These are phyloP conservation scores for Monosporozyma unispora DNA, from an alignment of 805 yeast species.

Conservation along the genomic window DNA sequence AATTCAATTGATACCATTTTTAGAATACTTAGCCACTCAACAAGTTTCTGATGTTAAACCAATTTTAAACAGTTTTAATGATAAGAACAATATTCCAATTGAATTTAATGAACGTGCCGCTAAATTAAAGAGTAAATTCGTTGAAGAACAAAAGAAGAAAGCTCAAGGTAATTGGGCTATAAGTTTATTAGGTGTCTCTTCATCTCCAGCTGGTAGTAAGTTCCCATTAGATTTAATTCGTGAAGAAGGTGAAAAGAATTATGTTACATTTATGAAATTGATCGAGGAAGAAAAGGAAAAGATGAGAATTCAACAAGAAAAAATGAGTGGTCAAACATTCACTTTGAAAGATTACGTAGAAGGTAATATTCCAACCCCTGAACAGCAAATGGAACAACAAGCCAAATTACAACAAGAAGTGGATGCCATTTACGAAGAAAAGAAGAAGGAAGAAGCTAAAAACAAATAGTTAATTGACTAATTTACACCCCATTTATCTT, in stretches of 20 bases:
- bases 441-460: constrained; percentile 10
- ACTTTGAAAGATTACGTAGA: constrained; percentile 79
- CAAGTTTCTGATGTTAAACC: constrained; percentile 83
- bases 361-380: constrained; percentile 74
- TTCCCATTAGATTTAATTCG: constrained; percentile 79
- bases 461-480: not conserved
- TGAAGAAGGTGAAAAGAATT: constrained; percentile 87
- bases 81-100: constrained; percentile 56
- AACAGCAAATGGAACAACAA: constrained; percentile 43
- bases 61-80: constrained; percentile 61
- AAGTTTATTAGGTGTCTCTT: constrained; percentile 50
- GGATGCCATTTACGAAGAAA: constrained; percentile 27
- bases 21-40: constrained; percentile 90
- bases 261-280: constrained; percentile 70
- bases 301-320: constrained; percentile 58
- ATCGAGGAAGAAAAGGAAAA: constrained; percentile 74
- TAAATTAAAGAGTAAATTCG: constrained; percentile 63
- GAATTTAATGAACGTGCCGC: constrained; percentile 78
- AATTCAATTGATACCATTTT: constrained; percentile 76
- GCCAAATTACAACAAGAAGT: constrained; percentile 35
- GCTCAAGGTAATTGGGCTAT: constrained; percentile 45
- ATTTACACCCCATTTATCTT: not conserved
- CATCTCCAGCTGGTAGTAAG: constrained; percentile 25
- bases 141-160: constrained; percentile 40
- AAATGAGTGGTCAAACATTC: constrained; percentile 72